These are phyloP conservation scores for Colletotrichum eleusines DNA, from an alignment of 2,329 filamentous ascomycete genomes.

Conservation along the genomic window DNA sequence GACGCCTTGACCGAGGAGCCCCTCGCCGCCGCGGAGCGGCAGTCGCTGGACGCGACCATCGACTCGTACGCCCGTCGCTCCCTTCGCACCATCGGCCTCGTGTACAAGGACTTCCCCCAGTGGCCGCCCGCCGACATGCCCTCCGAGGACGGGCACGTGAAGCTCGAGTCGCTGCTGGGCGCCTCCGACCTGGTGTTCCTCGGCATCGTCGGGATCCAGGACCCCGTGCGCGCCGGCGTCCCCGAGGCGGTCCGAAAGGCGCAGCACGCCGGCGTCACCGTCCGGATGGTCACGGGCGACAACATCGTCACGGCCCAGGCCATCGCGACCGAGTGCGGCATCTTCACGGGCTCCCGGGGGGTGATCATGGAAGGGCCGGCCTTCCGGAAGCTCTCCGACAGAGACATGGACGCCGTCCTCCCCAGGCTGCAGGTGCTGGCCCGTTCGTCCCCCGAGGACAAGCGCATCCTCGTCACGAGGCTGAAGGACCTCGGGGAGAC, in stretches of 20 bases:
- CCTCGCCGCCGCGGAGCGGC: conserved; percentile 7
- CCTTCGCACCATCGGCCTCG: conserved; percentile 55
- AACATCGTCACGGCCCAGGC: conserved; percentile 58
- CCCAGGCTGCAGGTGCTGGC: conserved; percentile 75
- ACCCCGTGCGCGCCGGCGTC: conserved; percentile 74
- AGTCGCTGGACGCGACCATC: conserved; percentile 48
- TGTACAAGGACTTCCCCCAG: conserved; percentile 49
- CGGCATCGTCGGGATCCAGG: conserved; percentile 72
- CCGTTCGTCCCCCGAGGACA: conserved; percentile 77
- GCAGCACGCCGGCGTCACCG: conserved; percentile 73
- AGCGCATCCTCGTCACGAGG: conserved; percentile 72
- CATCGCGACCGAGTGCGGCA: conserved; percentile 57
- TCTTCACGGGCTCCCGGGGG: conserved; percentile 54
- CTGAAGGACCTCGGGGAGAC: conserved; percentile 74
- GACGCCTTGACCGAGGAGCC: conserved; percentile 35
- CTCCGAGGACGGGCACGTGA: conserved; percentile 68
- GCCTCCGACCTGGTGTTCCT: conserved; percentile 53
- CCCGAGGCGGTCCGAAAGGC: conserved; percentile 71
- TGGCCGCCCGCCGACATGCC: conserved; percentile 65
- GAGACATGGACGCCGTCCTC: conserved; percentile 62
- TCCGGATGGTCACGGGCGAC: conserved; percentile 71
- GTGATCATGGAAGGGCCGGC: conserved; percentile 67
- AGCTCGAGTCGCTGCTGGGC: conserved; percentile 21
- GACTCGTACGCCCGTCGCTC: conserved; percentile 53
- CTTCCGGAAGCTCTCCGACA: conserved; percentile 68